Evolutionary conservation across 2,329 filamentous ascomycete species (phyloP).

Genomic region (Tolypocladium ovalisporum): DNA sequence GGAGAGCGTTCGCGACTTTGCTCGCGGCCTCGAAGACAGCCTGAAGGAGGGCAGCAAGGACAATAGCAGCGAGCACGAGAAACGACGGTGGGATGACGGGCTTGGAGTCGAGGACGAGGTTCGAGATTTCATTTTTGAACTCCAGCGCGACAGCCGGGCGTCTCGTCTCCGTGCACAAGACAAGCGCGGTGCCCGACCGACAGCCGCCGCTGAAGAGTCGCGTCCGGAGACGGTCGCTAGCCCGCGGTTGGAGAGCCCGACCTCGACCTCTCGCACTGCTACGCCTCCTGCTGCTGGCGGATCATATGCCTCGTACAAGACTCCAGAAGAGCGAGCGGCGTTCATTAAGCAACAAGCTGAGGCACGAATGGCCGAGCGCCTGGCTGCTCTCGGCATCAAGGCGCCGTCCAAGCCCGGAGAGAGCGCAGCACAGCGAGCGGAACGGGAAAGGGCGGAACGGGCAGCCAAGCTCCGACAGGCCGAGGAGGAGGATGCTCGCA

Average conservation of each 20-base stretch:
- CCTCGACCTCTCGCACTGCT: conserved; percentile 41
- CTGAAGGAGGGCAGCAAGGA: conserved; percentile 72
- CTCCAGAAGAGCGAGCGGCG: conserved; percentile 84
- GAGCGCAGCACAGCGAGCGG: conserved; percentile 69
- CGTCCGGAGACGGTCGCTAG: conserved; percentile 25
- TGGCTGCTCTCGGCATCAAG: conserved; percentile 87
- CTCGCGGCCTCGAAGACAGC: conserved; percentile 71
- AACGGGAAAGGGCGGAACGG: conserved; percentile 78
- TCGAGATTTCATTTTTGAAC: conserved; percentile 93
- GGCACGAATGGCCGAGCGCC: conserved; percentile 89
- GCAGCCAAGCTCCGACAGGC: conserved; percentile 81
- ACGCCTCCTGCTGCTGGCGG: conserved; percentile 38
- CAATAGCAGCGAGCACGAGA: conserved; percentile 77
- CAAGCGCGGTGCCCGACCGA: conserved; percentile 32
- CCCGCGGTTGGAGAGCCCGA: conserved; percentile 41
- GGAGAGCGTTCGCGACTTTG: conserved; percentile 85
- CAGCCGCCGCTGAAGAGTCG: conserved; percentile 30
- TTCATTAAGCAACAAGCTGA: conserved; percentile 97
- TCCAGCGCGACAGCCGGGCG: conserved; percentile 76
- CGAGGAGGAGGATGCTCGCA: conserved; percentile 84
- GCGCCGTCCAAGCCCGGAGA: conserved; percentile 71
- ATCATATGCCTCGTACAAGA: conserved; percentile 76
- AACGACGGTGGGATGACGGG: conserved; percentile 88
- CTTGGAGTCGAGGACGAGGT: conserved; percentile 94
- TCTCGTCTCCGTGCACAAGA: conserved; percentile 56